A percentile compares a stretch with the other conserved stretches of the same genome.
Evolutionary conservation across 2,329 filamentous ascomycete genomes (phyloP).

Genomic region (Beauveria bassiana): DNA sequence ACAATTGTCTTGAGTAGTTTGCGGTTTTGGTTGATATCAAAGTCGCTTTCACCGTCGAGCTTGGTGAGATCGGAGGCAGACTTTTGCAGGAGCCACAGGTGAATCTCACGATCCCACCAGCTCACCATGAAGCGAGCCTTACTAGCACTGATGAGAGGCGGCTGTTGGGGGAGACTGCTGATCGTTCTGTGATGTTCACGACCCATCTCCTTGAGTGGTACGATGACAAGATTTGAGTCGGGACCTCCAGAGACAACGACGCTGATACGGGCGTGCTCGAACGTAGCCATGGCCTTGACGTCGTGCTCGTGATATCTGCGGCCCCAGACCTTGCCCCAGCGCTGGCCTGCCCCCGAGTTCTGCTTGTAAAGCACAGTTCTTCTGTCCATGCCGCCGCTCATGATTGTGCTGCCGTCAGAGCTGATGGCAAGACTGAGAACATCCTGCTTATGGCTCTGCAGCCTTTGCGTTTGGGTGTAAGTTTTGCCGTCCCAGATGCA

Average conservation of each 20-base stretch:
- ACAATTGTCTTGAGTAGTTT: constrained; percentile 64
- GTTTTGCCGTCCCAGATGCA: constrained; percentile 92
- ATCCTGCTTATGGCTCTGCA: constrained; percentile 83
- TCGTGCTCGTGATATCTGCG: constrained; percentile 86
- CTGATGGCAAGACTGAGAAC: constrained; percentile 81
- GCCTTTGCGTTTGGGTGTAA: constrained; percentile 77
- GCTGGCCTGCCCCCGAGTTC: constrained; percentile 47
- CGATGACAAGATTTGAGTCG: constrained; percentile 73
- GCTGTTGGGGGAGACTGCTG: constrained; percentile 73
- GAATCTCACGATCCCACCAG: constrained; percentile 87
- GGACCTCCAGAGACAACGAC: constrained; percentile 88
- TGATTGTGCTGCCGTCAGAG: constrained; percentile 69
- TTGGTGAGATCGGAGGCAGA: constrained; percentile 40
- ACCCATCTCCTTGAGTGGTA: constrained; percentile 67
- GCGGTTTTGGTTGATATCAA: constrained; percentile 43
- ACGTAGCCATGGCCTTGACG: constrained; percentile 88
- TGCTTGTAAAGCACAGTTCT: constrained; percentile 77
- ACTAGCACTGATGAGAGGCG: constrained; percentile 65
- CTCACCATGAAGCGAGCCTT: constrained; percentile 70
- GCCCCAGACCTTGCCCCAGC: constrained; percentile 83
- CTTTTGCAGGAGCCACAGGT: constrained; percentile 62
- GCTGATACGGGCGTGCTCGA: constrained; percentile 75
- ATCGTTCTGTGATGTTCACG: constrained; percentile 77
- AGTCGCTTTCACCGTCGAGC: constrained; percentile 28
- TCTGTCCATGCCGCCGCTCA: constrained; percentile 89